Base-by-base conservation (phyloP, 2,329 filamentous ascomycete genomes). In the Talaromyces amestolkiae region DNA sequence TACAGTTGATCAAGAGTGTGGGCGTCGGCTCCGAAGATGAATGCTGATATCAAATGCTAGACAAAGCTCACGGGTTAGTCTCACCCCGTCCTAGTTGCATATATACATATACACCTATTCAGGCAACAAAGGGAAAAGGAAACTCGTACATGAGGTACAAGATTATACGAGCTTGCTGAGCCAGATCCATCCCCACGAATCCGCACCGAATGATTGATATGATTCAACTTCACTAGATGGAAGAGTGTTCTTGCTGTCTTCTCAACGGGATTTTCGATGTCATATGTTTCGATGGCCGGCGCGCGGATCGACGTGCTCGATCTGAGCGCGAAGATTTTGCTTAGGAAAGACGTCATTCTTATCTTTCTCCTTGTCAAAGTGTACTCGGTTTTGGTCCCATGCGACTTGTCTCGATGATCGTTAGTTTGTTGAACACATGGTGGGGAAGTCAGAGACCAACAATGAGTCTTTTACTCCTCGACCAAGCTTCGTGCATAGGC, bases 211-310 rank as follows among this genome's bases (percentile, higher is more conserved):
- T 96, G 87, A 75, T 95, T 97, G 70, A 89, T 89, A 80, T 99
- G 95, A 76, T 98, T 98, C 61, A 93, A 89, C 77, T 91, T 92
- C 67, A 99, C 78, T 15, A 99, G 83, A 78, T 98, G 93, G 80
- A 96, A 97, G 68, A 99, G 83, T 22, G 91, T 91, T 67, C 94
- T 85, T 19, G 90, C 88, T 65, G 91, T 84, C 76, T 92, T 94
- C 74, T 96, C 92, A 9, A 88, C 85, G 58, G 88, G 84, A 5
- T 89, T 90, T 79, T 98, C 94, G 71, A 97, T 85, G 76, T 91
- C 86, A 78, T 96, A 88, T 65, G 92, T 83, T 69, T 91, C 82
- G 64, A 94, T 89, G 0, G 90, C 82, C 9, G 90, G 83, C 7
- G 97, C 70, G 54, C 82, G 75, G 67, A 82, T 74, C 3, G 70